Conservation (phyloP, 164 flowering plant species). For the Vitis amurensis region DNA sequence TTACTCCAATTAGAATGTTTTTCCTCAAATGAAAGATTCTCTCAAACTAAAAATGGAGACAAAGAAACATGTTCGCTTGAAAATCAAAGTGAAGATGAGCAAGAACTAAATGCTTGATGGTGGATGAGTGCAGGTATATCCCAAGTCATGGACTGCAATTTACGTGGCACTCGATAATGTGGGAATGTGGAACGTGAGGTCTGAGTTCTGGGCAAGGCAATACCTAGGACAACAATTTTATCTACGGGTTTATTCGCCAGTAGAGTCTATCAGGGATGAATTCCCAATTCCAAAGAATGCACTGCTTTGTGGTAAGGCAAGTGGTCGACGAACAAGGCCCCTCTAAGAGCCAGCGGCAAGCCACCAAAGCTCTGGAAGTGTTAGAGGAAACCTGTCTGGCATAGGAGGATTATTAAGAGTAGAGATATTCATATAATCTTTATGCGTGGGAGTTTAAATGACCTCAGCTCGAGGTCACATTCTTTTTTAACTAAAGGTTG, state of each 20-base stretch:
- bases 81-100: too few species aligned
- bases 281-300: conserved; percentile 83
- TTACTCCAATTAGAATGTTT: too few species aligned
- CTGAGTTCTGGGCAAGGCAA: conserved; percentile 85
- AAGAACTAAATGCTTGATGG: background rate
- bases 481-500: conserved; percentile 28
- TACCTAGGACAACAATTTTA: conserved; percentile 91
- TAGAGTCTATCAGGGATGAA: conserved; percentile 71
- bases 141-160: conserved; percentile 84
- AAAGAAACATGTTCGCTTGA: too few species aligned
- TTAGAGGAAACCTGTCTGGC: too few species aligned
- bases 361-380: too few species aligned
- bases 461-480: conserved; percentile 72
- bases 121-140: conserved; percentile 63
- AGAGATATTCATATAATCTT: conserved; percentile 3
- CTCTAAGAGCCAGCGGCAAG: conserved; percentile 23
- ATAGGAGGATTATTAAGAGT: background rate
- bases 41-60: too few species aligned
- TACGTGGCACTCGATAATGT: conserved; percentile 75
- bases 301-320: conserved; percentile 74
- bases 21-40: too few species aligned
- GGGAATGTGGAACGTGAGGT: conserved; percentile 90
- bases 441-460: conserved; percentile 12
- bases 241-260: conserved; percentile 63
- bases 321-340: conserved; percentile 61